phyloP scores from a whole-genome alignment of 768 basidiomycete species.

The Russula sp. region DNA sequence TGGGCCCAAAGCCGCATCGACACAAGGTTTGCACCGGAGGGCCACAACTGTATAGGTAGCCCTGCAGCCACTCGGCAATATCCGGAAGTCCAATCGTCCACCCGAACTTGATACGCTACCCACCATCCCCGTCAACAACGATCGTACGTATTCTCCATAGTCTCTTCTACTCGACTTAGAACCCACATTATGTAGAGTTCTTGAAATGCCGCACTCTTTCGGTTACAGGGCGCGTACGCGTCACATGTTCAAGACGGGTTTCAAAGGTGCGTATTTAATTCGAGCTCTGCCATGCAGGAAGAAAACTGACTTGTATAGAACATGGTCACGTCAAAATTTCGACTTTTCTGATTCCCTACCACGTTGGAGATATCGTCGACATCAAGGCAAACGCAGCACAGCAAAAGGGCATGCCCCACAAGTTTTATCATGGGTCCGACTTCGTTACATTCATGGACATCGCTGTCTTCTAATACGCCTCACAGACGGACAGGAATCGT shows the following conservation, averaged over 20 bases:
- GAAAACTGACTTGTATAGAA: slow-evolving; percentile 38
- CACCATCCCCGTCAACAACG: slow-evolving; percentile 16
- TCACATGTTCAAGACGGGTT: slow-evolving; percentile 99
- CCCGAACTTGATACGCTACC: neutral
- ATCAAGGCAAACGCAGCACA: slow-evolving; percentile 99
- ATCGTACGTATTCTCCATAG: slow-evolving; percentile 34
- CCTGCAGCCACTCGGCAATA: slow-evolving; percentile 55
- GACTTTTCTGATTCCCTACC: slow-evolving; percentile 89
- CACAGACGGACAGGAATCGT: slow-evolving; percentile 92
- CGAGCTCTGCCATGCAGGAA: neutral
- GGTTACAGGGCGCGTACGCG: slow-evolving; percentile 99
- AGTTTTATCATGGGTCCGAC: slow-evolving; percentile 92
- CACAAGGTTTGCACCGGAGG: slow-evolving; percentile 26
- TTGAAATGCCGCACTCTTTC: slow-evolving; percentile 99
- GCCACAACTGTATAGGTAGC: slow-evolving; percentile 61
- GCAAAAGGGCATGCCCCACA: slow-evolving; percentile 99
- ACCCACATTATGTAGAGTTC: slow-evolving; percentile 29
- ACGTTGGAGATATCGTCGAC: slow-evolving; percentile 97
- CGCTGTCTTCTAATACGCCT: neutral
- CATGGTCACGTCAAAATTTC: slow-evolving; percentile 87
- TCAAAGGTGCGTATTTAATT: slow-evolving; percentile 68
- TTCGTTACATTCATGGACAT: neutral
- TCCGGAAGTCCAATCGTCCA: slow-evolving; percentile 41
- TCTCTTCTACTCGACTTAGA: slow-evolving; percentile 19
- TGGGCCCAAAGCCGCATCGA: slow-evolving; percentile 31